A percentile compares a stretch with the other conserved stretches of the same genome.
phyloP scores from a whole-genome alignment of 2,329 filamentous ascomycete species.

The Colletotrichum higginsianum region DNA sequence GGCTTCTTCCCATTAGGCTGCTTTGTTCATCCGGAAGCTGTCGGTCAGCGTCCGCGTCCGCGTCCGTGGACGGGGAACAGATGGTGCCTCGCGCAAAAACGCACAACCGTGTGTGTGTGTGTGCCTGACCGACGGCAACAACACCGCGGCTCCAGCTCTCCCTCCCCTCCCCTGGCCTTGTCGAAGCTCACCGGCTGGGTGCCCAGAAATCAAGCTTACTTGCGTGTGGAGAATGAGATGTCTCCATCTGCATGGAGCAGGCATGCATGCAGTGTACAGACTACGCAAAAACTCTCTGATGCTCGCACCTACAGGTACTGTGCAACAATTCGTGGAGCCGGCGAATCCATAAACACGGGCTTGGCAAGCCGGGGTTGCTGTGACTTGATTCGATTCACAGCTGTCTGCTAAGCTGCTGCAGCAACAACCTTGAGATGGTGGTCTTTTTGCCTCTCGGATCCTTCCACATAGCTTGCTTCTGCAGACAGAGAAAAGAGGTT shows the following conservation, averaged over 20 bases:
- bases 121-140: constrained; percentile 26
- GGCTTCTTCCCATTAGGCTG: constrained; percentile 30
- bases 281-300: constrained; percentile 9
- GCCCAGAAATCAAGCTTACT: constrained; percentile 41
- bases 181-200: constrained; percentile 20
- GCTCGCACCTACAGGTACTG: neutral
- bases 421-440: constrained; percentile 17
- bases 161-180: constrained; percentile 3
- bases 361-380: constrained; percentile 39
- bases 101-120: constrained; percentile 7
- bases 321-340: constrained; percentile 18
- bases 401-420: constrained; percentile 28
- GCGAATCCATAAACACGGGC: constrained; percentile 38
- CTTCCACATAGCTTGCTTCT: constrained; percentile 14
- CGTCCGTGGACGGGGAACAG: constrained; percentile 4
- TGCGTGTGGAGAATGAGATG: constrained; percentile 22
- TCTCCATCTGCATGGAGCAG: constrained; percentile 16
- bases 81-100: constrained; percentile 8
- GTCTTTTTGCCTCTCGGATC: constrained; percentile 19
- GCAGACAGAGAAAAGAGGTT: constrained; percentile 25
- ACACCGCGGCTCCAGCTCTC: too few species aligned
- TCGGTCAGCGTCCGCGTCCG: constrained; percentile 27
- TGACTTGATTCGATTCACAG: constrained; percentile 35
- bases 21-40: constrained; percentile 22
- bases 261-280: constrained; percentile 21